A percentile compares a stretch with the other conserved stretches of the same genome.
These are phyloP conservation scores for Penicillium sp. DNA, from an alignment of 2,329 filamentous ascomycete genomes.

Conservation along the genomic window DNA sequence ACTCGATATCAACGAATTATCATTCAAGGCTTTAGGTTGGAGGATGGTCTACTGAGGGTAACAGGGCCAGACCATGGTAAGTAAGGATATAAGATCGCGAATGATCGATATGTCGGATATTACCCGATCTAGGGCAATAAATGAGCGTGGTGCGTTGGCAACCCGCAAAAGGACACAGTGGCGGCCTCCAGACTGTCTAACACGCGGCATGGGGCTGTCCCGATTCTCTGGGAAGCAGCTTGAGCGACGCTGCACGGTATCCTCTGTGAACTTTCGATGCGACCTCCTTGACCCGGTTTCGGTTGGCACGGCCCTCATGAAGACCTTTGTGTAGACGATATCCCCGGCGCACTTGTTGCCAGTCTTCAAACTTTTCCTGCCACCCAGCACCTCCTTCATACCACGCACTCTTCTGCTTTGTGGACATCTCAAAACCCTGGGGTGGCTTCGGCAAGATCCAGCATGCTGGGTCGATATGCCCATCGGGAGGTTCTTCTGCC, in stretches of 20 bases:
- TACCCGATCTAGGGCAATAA: not conserved
- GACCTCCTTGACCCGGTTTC: constrained; percentile 35
- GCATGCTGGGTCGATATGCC: constrained; percentile 42
- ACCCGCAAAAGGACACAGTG: not conserved
- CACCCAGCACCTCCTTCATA: constrained; percentile 45
- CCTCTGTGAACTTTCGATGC: constrained; percentile 24
- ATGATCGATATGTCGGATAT: constrained; percentile 6
- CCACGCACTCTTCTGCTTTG: constrained; percentile 39
- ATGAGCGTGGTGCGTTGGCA: not conserved
- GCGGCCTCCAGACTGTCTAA: not conserved
- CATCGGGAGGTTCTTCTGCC: constrained; percentile 41
- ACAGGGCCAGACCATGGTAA: constrained; percentile 9
- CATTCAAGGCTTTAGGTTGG: constrained; percentile 4
- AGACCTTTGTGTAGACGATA: constrained; percentile 42
- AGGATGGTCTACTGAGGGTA: constrained; percentile 11
- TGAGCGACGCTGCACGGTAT: constrained; percentile 22
- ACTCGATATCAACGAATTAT: constrained; percentile 12
- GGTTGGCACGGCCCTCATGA: constrained; percentile 40
- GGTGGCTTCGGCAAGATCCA: constrained; percentile 46
- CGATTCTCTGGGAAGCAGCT: constrained; percentile 6
- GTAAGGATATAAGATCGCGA: constrained; percentile 19
- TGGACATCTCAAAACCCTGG: constrained; percentile 40
- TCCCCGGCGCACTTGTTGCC: constrained; percentile 39
- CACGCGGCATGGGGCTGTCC: not conserved
- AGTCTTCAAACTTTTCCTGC: constrained; percentile 44